A percentile compares a stretch with the other conserved stretches of the same genome.
Conservation (phyloP, 192 early-diverging fungal genomes). For the Hyaloraphidium curvatum region DNA sequence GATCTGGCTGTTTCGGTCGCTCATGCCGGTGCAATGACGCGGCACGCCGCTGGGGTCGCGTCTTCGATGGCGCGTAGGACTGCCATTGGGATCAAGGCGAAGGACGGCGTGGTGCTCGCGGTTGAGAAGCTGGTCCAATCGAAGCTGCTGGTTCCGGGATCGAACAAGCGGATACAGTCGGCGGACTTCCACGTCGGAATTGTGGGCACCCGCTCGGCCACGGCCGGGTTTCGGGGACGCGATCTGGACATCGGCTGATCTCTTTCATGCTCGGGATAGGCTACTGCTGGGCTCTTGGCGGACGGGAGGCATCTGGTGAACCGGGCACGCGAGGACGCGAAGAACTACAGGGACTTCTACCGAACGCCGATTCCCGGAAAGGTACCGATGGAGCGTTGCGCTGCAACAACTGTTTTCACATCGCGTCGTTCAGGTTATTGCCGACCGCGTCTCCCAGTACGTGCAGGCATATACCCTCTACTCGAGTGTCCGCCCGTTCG, state of each 20-base stretch:
- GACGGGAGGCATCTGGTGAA: conserved; percentile 80
- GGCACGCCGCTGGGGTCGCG: not conserved
- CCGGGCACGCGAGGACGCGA: conserved; percentile 77
- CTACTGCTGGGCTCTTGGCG: conserved; percentile 78
- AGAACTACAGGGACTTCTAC: conserved; percentile 72
- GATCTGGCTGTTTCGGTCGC: not conserved
- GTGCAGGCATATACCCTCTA: conserved; percentile 94
- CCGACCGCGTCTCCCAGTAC: conserved; percentile 80
- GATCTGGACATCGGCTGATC: no score
- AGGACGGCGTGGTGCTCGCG: conserved; percentile 91
- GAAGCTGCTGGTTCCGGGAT: conserved; percentile 77
- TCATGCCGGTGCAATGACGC: not conserved
- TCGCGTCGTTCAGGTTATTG: conserved; percentile 77
- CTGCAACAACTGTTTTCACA: no score
- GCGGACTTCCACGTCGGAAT: conserved; percentile 86
- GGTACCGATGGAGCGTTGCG: no score
- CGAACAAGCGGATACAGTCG: conserved; percentile 83
- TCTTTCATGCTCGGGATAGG: conserved; percentile 22
- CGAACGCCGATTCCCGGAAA: conserved; percentile 62
- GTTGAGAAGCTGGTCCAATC: conserved; percentile 91
- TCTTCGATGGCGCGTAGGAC: conserved; percentile 31
- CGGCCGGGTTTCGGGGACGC: not conserved
- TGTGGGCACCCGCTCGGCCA: no score
- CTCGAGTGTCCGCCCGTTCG: conserved; percentile 87
- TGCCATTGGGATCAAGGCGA: conserved; percentile 77